Conservation (phyloP, 169 alveolate genomes). For the Plasmodium gaboni region DNA sequence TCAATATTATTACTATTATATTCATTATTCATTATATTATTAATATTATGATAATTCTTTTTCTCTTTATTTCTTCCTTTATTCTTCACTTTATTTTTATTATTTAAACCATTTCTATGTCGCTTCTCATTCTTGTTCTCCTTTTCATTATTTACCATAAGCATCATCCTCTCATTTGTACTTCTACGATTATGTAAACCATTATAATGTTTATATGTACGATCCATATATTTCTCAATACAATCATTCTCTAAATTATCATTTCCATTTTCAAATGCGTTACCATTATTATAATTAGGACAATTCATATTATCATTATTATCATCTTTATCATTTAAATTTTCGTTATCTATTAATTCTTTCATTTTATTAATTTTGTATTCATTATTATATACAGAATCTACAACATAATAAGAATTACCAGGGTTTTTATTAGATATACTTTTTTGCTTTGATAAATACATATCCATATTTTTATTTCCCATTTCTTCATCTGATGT, state of each 20-base stretch:
- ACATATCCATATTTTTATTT: conserved; percentile 11
- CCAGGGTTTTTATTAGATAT: conserved; percentile 16
- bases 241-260: not conserved
- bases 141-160: not conserved
- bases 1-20: not conserved
- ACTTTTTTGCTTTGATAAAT: conserved; percentile 7
- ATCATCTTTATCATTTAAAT: not conserved
- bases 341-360: conserved; percentile 49
- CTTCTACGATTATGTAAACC: not conserved
- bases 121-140: not conserved
- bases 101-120: not conserved
- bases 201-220: not conserved
- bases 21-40: not conserved
- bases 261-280: not conserved
- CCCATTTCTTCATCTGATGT: conserved; percentile 61
- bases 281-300: no score
- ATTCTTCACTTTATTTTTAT: not conserved
- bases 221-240: not conserved
- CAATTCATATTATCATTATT: no score
- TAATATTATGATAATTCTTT: not conserved
- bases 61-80: not conserved
- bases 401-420: conserved; percentile 34
- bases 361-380: conserved; percentile 66
- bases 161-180: not conserved
- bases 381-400: conserved; percentile 69